Percentiles rank a stretch among this genome's conserved stretches.
These are phyloP conservation scores for Coemansia asiatica DNA, from an alignment of 192 early-diverging fungal genomes.

Conservation along the genomic window DNA sequence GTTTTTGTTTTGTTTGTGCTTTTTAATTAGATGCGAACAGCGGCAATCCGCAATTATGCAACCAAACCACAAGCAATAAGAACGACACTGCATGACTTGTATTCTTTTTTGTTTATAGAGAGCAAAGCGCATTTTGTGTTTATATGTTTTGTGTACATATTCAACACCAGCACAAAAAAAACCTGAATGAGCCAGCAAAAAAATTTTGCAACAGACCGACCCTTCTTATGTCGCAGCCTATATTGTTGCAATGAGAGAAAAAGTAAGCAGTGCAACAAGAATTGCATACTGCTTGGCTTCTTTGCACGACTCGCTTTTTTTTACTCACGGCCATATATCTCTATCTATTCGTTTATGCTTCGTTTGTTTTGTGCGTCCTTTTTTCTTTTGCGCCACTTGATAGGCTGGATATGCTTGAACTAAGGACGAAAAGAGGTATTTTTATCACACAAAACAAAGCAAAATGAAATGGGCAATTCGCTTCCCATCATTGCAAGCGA, in stretches of 20 bases:
- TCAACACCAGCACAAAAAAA: neutral
- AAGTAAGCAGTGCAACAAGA: too few relatives aligned
- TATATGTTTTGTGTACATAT: neutral
- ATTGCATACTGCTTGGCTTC: too few relatives aligned
- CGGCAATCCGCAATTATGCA: slow-evolving; percentile 1
- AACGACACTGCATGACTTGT: too few relatives aligned
- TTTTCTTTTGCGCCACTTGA: neutral
- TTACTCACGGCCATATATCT: neutral
- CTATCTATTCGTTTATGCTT: neutral
- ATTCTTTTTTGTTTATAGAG: too few relatives aligned
- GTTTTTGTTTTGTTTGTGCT: neutral
- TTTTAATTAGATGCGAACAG: neutral
- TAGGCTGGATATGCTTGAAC: neutral
- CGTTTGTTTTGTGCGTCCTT: neutral
- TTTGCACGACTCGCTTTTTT: neutral
- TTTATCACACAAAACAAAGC: neutral
- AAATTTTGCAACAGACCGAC: too few relatives aligned
- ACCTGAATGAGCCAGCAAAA: neutral
- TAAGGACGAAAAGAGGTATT: neutral
- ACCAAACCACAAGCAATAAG: neutral
- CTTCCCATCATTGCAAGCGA: too few relatives aligned
- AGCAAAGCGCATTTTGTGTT: neutral
- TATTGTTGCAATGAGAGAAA: too few relatives aligned
- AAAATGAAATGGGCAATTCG: too few relatives aligned
- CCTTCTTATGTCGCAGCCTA: too few relatives aligned